Evolutionary conservation across 495 filamentous ascomycete species (phyloP), one percentile per base, ranked within the genome.

Genomic region (Physcia stellaris): DNA sequence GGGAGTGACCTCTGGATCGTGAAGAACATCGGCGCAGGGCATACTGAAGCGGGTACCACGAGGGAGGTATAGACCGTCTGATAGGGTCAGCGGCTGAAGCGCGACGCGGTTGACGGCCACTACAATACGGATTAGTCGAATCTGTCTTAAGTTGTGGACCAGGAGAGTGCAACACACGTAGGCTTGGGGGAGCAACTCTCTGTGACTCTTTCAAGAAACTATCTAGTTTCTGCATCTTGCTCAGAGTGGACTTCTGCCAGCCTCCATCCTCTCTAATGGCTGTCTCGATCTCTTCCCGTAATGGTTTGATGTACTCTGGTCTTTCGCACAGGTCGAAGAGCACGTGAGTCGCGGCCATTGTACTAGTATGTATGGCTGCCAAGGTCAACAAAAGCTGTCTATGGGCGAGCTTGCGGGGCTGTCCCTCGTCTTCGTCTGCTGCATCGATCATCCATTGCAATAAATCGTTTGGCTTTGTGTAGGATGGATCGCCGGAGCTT

Each of bases 121-220:
- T 18, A 21, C 32, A 29, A 13, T 22, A 30, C 21, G 21, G 4
- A 28, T 27, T 13, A 28, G 18, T 26, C 32, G 11, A 42, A n/a
- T n/a, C n/a, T n/a, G n/a, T n/a, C n/a, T n/a, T n/a, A n/a, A n/a
- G n/a, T n/a, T n/a, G n/a, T n/a, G n/a, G n/a, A n/a, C n/a, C n/a
- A n/a, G n/a, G n/a, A n/a, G n/a, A n/a, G n/a, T 11, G 19, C 5
- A 24, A 55, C 55, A 32, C 54, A 65, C 64, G 29, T 9, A 48
- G 19, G 27, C 40, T 50, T 32, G 56, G 50, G 0, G 63, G 61
- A 6, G 52, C 51, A 17, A 62, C 7, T 23, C 66, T 35, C 35
- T 63, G 60, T 12, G 57, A 58, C 40, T 70, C 66, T 40, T 63
- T 67, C 49, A 70, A 42, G 35, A 67, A 58, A 52, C 60, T 64